Percentiles rank a stretch among this genome's conserved stretches.
Evolutionary conservation across 2,329 filamentous ascomycete genomes (phyloP).

Genomic region (Seiridium cupressi): DNA sequence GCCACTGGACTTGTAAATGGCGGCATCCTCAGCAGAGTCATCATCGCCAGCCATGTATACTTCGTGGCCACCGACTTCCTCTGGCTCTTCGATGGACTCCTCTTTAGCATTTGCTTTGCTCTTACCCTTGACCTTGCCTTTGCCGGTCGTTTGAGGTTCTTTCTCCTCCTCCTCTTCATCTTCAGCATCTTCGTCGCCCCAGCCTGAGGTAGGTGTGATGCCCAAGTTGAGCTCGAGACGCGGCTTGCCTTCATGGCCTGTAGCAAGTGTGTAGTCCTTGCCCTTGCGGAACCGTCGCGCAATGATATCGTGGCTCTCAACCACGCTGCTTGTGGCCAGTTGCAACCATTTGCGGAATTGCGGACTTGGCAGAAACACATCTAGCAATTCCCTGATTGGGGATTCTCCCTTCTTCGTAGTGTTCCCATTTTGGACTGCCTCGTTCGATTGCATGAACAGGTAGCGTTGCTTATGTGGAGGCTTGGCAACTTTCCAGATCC

Average conservation of each 20-base stretch:
- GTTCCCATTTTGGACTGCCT: slow-evolving; percentile 18
- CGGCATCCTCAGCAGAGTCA: slow-evolving; percentile 70
- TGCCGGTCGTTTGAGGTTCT: slow-evolving; percentile 24
- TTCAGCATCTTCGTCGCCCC: slow-evolving; percentile 70
- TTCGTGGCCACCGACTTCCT: slow-evolving; percentile 73
- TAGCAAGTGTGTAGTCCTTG: slow-evolving; percentile 89
- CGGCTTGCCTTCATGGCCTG: slow-evolving; percentile 73
- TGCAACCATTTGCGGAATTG: slow-evolving; percentile 90
- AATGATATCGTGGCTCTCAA: slow-evolving; percentile 75
- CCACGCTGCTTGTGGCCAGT: slow-evolving; percentile 71
- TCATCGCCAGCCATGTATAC: slow-evolving; percentile 94
- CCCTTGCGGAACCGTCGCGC: slow-evolving; percentile 85
- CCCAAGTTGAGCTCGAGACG: slow-evolving; percentile 85
- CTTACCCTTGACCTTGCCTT: slow-evolving; percentile 28
- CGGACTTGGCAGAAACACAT: slow-evolving; percentile 78
- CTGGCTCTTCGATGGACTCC: slow-evolving; percentile 32
- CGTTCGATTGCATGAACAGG: slow-evolving; percentile 68
- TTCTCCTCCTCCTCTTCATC: slow-evolving; percentile 44
- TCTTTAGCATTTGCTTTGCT: slow-evolving; percentile 22
- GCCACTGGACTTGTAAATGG: slow-evolving; percentile 76
- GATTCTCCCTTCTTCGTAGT: slow-evolving; percentile 34
- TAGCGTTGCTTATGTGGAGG: slow-evolving; percentile 96
- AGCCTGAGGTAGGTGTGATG: slow-evolving; percentile 80
- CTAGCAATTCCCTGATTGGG: slow-evolving; percentile 74
- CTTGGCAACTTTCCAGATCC: slow-evolving; percentile 71